A percentile compares a stretch with the other conserved stretches of the same genome.
Conservation (phyloP, 2,329 filamentous ascomycete genomes). For the Pseudogymnoascus sp. region DNA sequence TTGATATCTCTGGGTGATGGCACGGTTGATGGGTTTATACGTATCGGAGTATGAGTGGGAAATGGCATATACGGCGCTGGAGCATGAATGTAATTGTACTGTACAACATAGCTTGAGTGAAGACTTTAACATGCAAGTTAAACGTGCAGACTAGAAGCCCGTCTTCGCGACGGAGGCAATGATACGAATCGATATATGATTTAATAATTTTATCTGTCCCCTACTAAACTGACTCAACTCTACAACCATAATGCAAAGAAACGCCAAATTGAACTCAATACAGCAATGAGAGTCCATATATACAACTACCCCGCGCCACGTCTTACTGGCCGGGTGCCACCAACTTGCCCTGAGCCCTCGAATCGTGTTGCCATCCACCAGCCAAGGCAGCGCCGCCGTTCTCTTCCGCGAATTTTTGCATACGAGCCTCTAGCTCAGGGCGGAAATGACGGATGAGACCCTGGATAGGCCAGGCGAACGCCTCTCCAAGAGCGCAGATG, state of each 20-base stretch:
- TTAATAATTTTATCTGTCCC: slow-evolving; percentile 2
- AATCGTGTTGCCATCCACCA: slow-evolving; percentile 77
- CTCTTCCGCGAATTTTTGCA: slow-evolving; percentile 69
- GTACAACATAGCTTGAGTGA: background rate
- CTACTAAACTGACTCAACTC: slow-evolving; percentile 7
- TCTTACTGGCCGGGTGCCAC: slow-evolving; percentile 81
- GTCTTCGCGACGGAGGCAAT: background rate
- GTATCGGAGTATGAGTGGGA: background rate
- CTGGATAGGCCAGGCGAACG: slow-evolving; percentile 97
- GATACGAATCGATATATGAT: slow-evolving; percentile 3
- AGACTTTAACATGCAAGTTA: background rate
- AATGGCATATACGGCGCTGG: slow-evolving; percentile 3
- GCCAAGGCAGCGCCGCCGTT: slow-evolving; percentile 67
- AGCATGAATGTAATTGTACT: background rate
- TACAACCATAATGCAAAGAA: slow-evolving; percentile 8
- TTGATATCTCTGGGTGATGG: background rate
- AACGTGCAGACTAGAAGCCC: background rate
- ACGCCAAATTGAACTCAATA: slow-evolving; percentile 7
- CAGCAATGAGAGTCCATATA: slow-evolving; percentile 15
- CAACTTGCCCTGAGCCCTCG: slow-evolving; percentile 69
- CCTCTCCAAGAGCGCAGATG: slow-evolving; percentile 93
- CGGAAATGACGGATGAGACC: slow-evolving; percentile 97
- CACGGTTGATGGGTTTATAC: background rate
- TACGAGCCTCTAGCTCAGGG: slow-evolving; percentile 86
- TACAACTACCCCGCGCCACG: slow-evolving; percentile 16